Conservation (phyloP, 257 asterid genomes). For the Schizonepeta tenuifolia region DNA sequence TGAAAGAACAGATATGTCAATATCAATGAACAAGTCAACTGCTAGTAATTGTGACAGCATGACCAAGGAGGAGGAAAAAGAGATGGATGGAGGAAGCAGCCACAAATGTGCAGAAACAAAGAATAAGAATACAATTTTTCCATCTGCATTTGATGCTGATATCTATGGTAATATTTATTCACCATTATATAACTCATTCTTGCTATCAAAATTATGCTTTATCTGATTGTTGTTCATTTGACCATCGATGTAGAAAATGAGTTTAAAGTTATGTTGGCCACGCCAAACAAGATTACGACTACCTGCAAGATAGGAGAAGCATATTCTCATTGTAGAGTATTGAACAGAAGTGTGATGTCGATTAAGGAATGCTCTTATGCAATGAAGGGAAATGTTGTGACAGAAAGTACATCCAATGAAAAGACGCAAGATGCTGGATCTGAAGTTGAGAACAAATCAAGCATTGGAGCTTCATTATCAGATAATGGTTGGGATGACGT, state of each 20-base stretch:
- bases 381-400: slow-evolving; percentile 17
- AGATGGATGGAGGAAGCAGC: slow-evolving; percentile 36
- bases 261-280: slow-evolving; percentile 41
- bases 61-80: slow-evolving; percentile 23
- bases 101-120: slow-evolving; percentile 18
- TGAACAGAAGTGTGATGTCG: slow-evolving; percentile 8
- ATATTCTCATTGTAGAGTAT: slow-evolving; percentile 21
- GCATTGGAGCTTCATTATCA: slow-evolving; percentile 13
- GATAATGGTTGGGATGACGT: slow-evolving; percentile 13
- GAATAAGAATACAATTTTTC: slow-evolving; percentile 20
- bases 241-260: slow-evolving; percentile 41
- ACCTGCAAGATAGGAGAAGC: slow-evolving; percentile 22
- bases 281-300: slow-evolving; percentile 37
- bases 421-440: slow-evolving; percentile 12
- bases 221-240: slow-evolving; percentile 11
- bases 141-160: slow-evolving; percentile 22
- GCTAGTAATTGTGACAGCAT: slow-evolving; percentile 17
- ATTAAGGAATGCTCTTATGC: neutral
- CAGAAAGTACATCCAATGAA: slow-evolving; percentile 12
- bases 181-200: neutral
- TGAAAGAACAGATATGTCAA: slow-evolving; percentile 26
- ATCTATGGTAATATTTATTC: slow-evolving; percentile 36
- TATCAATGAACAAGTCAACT: slow-evolving; percentile 16
- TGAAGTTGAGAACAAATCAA: slow-evolving; percentile 29
- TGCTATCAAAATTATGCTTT: neutral